Conservation (phyloP, 768 basidiomycete species). For the Brasilioporus rufonigricans region DNA sequence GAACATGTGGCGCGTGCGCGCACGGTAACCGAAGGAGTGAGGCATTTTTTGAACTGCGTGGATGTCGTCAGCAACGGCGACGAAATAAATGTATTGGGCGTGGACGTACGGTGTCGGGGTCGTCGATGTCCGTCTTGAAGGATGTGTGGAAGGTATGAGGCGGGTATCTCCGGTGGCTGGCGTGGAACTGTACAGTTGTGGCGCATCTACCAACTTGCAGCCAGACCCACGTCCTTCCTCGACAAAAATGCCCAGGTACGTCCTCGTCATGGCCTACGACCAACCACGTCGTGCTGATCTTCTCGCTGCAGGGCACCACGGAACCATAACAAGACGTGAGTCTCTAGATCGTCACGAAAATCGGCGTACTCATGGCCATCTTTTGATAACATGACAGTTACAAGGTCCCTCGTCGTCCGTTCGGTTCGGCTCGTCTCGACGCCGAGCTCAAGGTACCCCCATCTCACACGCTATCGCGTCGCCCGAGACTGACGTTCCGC, state of each 20-base stretch:
- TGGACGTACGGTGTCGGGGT: conserved; percentile 44
- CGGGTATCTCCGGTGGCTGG: conserved; percentile 70
- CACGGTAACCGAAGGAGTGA: conserved; percentile 99
- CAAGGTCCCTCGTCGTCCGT: conserved; percentile 98
- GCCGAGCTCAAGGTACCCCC: conserved; percentile 90
- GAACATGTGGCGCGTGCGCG: conserved; percentile 99
- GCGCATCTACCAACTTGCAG: conserved; percentile 29
- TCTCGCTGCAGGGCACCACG: conserved; percentile 68
- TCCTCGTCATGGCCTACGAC: conserved; percentile 19
- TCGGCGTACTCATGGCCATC: conserved; percentile 58
- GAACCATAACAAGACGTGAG: conserved; percentile 95
- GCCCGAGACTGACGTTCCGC: conserved; percentile 1
- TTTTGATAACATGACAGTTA: conserved; percentile 64
- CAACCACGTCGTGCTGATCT: conserved; percentile 26
- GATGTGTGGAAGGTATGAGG: conserved; percentile 22
- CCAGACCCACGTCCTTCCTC: conserved; percentile 40
- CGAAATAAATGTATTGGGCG: conserved; percentile 1
- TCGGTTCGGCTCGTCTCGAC: conserved; percentile 97
- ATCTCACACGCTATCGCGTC: not conserved
- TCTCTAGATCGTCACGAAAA: conserved; percentile 74
- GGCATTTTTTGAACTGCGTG: conserved; percentile 80
- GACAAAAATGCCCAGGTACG: conserved; percentile 86
- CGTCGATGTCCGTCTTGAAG: conserved; percentile 51
- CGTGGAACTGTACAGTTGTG: conserved; percentile 64
- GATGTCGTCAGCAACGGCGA: conserved; percentile 11